A percentile compares a stretch with the other conserved stretches of the same genome.
Evolutionary conservation across 352 stramenopile genomes (phyloP).

Genomic region (Globisporangium nodosum): DNA sequence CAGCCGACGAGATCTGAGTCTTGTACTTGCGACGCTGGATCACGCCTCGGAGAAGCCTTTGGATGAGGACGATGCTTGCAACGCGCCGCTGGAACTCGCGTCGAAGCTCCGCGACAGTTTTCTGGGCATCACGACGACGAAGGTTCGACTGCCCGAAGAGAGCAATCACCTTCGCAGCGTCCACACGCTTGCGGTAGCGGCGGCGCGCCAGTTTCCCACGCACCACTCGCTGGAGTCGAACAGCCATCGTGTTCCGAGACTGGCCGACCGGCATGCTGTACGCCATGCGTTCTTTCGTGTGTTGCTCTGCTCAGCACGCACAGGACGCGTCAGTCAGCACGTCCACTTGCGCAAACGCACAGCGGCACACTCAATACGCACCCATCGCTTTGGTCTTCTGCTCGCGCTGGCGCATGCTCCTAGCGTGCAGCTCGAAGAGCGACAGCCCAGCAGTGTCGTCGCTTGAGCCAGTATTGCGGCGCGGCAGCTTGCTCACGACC

Average conservation of each 20-base stretch:
- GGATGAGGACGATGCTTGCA: slow-evolving; percentile 26
- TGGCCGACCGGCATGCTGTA: slow-evolving; percentile 9
- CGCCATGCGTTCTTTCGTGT: slow-evolving; percentile 14
- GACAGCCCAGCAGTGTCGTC: slow-evolving; percentile 11
- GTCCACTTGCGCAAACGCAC: not conserved
- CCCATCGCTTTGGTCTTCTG: slow-evolving; percentile 13
- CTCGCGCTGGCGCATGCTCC: slow-evolving; percentile 12
- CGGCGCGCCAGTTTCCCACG: slow-evolving; percentile 32
- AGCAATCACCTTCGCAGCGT: slow-evolving; percentile 23
- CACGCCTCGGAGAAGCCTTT: slow-evolving; percentile 31
- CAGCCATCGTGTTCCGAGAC: slow-evolving; percentile 37
- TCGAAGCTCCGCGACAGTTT: slow-evolving; percentile 18
- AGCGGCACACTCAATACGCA: not conserved
- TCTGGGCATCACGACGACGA: slow-evolving; percentile 26
- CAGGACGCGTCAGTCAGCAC: not conserved
- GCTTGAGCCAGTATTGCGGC: slow-evolving; percentile 1
- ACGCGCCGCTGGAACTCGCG: slow-evolving; percentile 19
- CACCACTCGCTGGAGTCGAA: slow-evolving; percentile 33
- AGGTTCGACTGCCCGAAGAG: slow-evolving; percentile 31
- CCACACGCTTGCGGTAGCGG: slow-evolving; percentile 20
- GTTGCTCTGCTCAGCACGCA: slow-evolving; percentile 7
- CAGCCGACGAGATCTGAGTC: slow-evolving; percentile 18
- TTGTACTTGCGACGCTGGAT: slow-evolving; percentile 29
- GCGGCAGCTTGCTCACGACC: not conserved
- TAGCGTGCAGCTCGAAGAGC: slow-evolving; percentile 13